These are phyloP conservation scores for Colletotrichum echinochloae DNA, from an alignment of 2,329 filamentous ascomycete species.

Conservation along the genomic window DNA sequence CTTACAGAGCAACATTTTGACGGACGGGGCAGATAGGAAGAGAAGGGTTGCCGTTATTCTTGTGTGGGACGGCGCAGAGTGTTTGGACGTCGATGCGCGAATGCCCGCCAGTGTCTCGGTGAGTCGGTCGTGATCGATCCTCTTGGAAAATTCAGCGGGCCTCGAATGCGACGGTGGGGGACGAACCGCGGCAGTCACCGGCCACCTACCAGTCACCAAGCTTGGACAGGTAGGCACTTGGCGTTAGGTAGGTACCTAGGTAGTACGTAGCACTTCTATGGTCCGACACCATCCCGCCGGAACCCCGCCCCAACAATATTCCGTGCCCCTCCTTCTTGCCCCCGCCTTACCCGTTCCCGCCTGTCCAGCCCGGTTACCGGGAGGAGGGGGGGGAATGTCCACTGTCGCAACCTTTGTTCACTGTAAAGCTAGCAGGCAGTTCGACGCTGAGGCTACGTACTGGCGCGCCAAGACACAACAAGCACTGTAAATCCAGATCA, in stretches of 20 bases:
- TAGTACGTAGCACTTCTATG: background rate
- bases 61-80: no score
- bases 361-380: background rate
- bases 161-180: conserved; percentile 35
- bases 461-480: background rate
- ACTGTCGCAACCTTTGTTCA: conserved; percentile 7
- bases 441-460: background rate
- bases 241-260: background rate
- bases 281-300: conserved; percentile 4
- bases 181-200: conserved; percentile 2
- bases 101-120: background rate
- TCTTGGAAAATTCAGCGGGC: conserved; percentile 38
- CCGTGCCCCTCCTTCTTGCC: conserved; percentile 26
- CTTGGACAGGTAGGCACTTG: background rate
- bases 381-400: background rate
- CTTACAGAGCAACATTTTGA: conserved; percentile 75
- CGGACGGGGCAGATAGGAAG: conserved; percentile 1
- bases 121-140: conserved; percentile 10
- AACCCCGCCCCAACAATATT: conserved; percentile 5
- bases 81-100: background rate
- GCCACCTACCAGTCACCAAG: background rate
- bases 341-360: conserved; percentile 12
- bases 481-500: background rate
- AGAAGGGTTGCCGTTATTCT: background rate
- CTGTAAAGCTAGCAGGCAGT: background rate